Conservation (phyloP, 306 rosid genomes). For the Lablab purpureus region DNA sequence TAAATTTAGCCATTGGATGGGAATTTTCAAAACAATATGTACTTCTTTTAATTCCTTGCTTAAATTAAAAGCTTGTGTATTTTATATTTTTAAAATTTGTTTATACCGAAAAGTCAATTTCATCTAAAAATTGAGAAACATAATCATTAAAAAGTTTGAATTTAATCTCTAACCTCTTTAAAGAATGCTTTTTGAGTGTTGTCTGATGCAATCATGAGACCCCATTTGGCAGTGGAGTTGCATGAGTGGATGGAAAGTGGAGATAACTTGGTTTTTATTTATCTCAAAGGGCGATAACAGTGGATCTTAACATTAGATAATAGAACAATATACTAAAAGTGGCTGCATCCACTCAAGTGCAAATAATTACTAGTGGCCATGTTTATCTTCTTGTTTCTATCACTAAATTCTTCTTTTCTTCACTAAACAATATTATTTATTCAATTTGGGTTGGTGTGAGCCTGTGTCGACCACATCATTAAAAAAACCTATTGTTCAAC, state of each 20-base stretch:
- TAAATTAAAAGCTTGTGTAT: neutral
- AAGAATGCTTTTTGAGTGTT: constrained; percentile 16
- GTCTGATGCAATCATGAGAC: constrained; percentile 28
- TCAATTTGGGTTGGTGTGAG: constrained; percentile 39
- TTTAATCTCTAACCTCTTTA: neutral
- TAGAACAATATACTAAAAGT: constrained; percentile 44
- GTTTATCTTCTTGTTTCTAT: constrained; percentile 24
- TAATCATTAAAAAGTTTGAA: constrained; percentile 40
- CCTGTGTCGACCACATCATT: constrained; percentile 42
- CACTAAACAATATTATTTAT: constrained; percentile 27
- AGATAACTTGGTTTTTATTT: constrained; percentile 9
- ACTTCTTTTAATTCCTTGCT: neutral
- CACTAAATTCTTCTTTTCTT: constrained; percentile 29
- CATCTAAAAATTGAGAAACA: constrained; percentile 18
- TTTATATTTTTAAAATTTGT: constrained; percentile 4
- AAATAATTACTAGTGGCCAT: constrained; percentile 44
- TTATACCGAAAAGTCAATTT: neutral
- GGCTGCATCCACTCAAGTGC: constrained; percentile 44
- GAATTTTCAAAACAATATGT: neutral
- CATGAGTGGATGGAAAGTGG: constrained; percentile 47
- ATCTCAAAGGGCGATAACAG: constrained; percentile 40
- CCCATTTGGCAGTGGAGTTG: constrained; percentile 32
- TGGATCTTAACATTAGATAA: constrained; percentile 38
- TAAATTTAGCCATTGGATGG: neutral
- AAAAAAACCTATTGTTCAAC: constrained; percentile 6